Conservation (phyloP, 768 basidiomycete genomes). For the Boletus eberwhitei region DNA sequence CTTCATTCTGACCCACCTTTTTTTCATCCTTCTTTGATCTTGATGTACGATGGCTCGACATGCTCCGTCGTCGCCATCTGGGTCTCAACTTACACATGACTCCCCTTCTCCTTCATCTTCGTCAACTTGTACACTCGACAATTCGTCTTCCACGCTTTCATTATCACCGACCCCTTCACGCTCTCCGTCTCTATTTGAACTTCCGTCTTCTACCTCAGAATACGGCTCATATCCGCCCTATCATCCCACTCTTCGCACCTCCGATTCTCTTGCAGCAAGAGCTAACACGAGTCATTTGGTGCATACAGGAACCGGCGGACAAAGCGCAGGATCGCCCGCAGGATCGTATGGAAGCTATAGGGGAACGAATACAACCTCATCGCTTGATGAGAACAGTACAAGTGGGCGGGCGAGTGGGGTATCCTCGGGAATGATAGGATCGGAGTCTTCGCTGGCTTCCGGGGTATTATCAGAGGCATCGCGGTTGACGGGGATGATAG, state of each 20-base stretch:
- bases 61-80: not conserved
- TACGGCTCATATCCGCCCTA: not conserved
- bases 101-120: not conserved
- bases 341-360: constrained; percentile 24
- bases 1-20: not conserved
- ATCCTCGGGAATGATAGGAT: constrained; percentile 12
- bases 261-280: not conserved
- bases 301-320: constrained; percentile 14
- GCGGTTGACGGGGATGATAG: not conserved
- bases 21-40: not conserved
- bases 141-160: constrained; percentile 5
- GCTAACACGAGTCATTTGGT: constrained; percentile 9
- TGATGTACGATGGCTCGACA: constrained; percentile 7
- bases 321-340: constrained; percentile 19
- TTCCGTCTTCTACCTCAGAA: not conserved
- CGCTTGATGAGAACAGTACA: constrained; percentile 14
- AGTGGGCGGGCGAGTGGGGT: constrained; percentile 11
- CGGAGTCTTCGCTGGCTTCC: constrained; percentile 11
- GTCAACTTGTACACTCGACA: not conserved
- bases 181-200: not conserved
- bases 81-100: not conserved
- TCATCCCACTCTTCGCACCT: not conserved
- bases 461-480: not conserved
- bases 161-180: not conserved
- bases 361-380: constrained; percentile 19